phyloP scores from a whole-genome alignment of 2,329 filamentous ascomycete species.

The Berkeleyomyces basicola region DNA sequence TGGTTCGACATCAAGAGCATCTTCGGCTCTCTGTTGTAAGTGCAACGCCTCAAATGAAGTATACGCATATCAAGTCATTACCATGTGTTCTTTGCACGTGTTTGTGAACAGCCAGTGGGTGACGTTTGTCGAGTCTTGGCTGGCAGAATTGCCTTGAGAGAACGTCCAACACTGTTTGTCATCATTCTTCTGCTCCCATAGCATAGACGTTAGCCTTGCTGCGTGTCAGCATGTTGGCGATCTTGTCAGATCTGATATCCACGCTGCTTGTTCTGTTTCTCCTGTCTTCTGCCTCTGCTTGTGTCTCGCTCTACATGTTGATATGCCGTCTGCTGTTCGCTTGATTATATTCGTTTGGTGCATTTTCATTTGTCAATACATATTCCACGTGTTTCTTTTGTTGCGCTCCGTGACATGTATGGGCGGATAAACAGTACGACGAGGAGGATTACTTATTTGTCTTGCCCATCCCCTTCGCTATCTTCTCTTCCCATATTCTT shows the following conservation, averaged over 20 bases:
- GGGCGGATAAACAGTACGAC: neutral
- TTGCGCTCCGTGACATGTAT: neutral
- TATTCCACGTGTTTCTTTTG: neutral
- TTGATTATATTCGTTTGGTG: neutral
- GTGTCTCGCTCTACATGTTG: neutral
- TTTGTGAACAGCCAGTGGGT: too few relatives aligned
- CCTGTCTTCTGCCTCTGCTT: neutral
- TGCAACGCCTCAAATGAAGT: neutral
- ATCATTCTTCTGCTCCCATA: neutral
- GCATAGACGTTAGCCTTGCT: neutral
- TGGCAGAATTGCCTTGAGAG: neutral
- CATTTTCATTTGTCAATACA: slow-evolving; percentile 3
- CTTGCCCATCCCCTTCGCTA: too few relatives aligned
- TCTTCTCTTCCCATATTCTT: neutral
- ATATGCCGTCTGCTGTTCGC: neutral
- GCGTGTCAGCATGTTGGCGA: neutral
- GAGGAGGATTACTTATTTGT: neutral
- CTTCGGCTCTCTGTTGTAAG: slow-evolving; percentile 10
- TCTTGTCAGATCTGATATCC: neutral
- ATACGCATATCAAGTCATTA: neutral
- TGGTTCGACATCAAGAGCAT: slow-evolving; percentile 46
- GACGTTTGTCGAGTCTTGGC: too few relatives aligned
- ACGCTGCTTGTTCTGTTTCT: neutral
- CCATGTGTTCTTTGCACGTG: neutral
- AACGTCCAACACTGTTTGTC: too few relatives aligned